These are phyloP conservation scores for Termitomyces sp. DNA, from an alignment of 768 basidiomycete genomes.

Conservation along the genomic window DNA sequence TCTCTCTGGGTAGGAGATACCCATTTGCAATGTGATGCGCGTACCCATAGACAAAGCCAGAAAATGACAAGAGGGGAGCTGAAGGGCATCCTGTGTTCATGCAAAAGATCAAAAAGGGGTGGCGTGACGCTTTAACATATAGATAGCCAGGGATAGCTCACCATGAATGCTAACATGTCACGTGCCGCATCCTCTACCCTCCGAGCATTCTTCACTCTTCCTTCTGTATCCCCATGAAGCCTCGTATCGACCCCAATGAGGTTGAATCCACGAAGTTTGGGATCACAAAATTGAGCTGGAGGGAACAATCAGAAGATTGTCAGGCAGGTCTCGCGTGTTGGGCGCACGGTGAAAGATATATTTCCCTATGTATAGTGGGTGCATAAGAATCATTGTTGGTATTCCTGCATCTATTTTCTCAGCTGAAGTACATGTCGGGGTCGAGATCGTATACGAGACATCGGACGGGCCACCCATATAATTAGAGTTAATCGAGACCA, in stretches of 20 bases:
- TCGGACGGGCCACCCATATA: conserved; percentile 19
- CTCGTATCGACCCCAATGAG: conserved; percentile 28
- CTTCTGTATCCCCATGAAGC: conserved; percentile 27
- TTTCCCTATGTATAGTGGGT: conserved; percentile 28
- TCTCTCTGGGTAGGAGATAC: conserved; percentile 26
- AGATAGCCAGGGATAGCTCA: conserved; percentile 11
- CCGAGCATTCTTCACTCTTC: conserved; percentile 18
- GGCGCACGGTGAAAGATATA: conserved; percentile 27
- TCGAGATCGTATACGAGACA: conserved; percentile 32
- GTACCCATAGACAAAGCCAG: conserved; percentile 32
- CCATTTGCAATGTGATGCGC: conserved; percentile 26
- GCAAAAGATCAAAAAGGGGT: background rate
- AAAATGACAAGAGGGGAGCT: conserved; percentile 32
- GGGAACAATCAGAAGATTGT: background rate
- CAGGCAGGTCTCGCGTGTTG: background rate
- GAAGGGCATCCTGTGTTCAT: conserved; percentile 27
- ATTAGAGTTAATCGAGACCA: conserved; percentile 21
- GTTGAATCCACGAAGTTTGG: conserved; percentile 30
- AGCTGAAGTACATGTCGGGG: conserved; percentile 23
- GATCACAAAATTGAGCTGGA: conserved; percentile 10
- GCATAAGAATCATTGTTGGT: conserved; percentile 30
- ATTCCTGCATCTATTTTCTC: conserved; percentile 22
- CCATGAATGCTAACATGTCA: conserved; percentile 32
- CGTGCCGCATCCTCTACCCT: conserved; percentile 23
- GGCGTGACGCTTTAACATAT: background rate